Conservation (phyloP, 129 eudicot genomes). For the Flaveria bidentis region DNA sequence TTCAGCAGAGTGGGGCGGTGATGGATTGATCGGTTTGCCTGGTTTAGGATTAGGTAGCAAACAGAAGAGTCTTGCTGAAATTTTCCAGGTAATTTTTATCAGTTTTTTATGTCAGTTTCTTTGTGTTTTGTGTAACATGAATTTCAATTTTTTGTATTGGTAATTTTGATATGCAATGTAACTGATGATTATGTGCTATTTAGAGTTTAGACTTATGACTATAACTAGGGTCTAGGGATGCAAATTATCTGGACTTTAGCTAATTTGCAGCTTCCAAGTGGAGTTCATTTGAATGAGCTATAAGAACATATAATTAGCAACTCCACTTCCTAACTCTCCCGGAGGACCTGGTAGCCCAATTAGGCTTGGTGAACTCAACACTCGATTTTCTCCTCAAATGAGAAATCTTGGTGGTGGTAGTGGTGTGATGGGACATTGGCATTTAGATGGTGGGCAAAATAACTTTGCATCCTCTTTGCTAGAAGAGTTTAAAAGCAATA, state of each 20-base stretch:
- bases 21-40: constrained; percentile 91
- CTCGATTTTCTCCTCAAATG: constrained; percentile 66
- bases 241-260: neutral
- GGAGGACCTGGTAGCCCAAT: constrained; percentile 92
- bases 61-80: constrained; percentile 93
- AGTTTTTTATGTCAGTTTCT: neutral
- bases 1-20: constrained; percentile 88
- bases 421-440: constrained; percentile 80
- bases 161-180: neutral
- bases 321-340: constrained; percentile 75
- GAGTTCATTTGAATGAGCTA: neutral
- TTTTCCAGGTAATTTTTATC: constrained; percentile 63
- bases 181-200: constrained; percentile 13
- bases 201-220: constrained; percentile 7
- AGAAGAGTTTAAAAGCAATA: constrained; percentile 95
- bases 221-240: neutral
- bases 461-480: constrained; percentile 68
- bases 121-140: constrained; percentile 1
- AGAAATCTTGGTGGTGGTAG: constrained; percentile 66
- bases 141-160: constrained; percentile 11
- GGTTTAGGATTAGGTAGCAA: constrained; percentile 94
- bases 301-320: constrained; percentile 28
- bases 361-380: constrained; percentile 69
- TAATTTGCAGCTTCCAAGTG: too few species aligned
- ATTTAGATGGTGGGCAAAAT: constrained; percentile 61